Percentiles rank a stretch among this genome's conserved stretches.
Evolutionary conservation across 352 stramenopile species (phyloP).

Genomic region (Phytophthora kernoviae): DNA sequence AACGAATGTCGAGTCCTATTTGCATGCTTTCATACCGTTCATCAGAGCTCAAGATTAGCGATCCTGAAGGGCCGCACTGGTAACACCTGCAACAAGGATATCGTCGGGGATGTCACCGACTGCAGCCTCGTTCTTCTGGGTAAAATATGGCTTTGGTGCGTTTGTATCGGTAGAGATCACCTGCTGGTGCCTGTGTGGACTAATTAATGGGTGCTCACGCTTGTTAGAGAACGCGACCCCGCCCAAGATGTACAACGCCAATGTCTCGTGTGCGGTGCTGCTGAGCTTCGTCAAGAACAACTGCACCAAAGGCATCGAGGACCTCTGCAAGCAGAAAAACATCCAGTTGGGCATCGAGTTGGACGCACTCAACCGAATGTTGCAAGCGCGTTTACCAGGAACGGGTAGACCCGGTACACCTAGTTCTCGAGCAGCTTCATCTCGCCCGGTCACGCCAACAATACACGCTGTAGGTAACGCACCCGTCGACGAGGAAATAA

Average conservation of each 20-base stretch:
- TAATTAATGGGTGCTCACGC: background rate
- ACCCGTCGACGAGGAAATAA: conserved; percentile 29
- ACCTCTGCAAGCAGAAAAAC: conserved; percentile 76
- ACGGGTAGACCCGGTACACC: too few species aligned
- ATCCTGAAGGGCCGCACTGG: background rate
- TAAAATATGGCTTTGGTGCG: conserved; percentile 86
- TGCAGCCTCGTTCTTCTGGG: conserved; percentile 62
- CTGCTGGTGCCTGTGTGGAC: background rate
- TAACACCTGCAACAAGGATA: background rate
- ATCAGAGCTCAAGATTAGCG: too few species aligned
- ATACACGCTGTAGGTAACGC: conserved; percentile 5
- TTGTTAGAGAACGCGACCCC: conserved; percentile 52
- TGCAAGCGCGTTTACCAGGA: conserved; percentile 10
- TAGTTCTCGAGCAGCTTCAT: conserved; percentile 14
- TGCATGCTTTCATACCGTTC: too few species aligned
- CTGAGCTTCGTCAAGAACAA: conserved; percentile 72
- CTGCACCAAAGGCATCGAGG: conserved; percentile 69
- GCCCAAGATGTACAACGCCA: conserved; percentile 79
- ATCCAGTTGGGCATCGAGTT: conserved; percentile 80
- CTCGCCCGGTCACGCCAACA: conserved; percentile 18
- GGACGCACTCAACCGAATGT: conserved; percentile 54
- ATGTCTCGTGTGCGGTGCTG: conserved; percentile 72
- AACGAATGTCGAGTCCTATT: too few species aligned
- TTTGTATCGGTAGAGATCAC: too few species aligned
- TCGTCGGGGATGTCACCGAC: conserved; percentile 14